Evolutionary conservation across 83 land plant genomes (phyloP), one percentile per base, ranked within the genome.

Genomic region (Isoetes engelmannii): DNA sequence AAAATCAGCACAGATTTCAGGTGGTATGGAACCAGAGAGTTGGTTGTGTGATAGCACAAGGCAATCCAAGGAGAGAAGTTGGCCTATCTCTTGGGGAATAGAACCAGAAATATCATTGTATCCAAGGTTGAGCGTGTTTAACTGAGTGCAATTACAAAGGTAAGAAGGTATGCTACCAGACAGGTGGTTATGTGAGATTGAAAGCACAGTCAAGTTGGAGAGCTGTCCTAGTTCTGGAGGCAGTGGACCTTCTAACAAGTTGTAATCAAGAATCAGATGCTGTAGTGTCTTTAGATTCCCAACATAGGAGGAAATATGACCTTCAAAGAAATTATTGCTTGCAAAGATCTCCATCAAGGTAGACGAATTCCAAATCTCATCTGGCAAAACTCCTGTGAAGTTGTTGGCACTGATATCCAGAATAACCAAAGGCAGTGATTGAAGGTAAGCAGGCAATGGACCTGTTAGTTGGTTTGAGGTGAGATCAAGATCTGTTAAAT

Each of bases 401-500:
- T 28, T 28, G 54, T 10, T 51, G 12, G 54, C 54, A 10, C 12
- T n/a, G 54, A 51, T 51, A 3, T 51, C 54, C 54, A 51, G 54
- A 51, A 51, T 51, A 10, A 51, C 54, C 15, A 51, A 15, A 12
- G 54, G 54, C 54, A 51, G 54, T 0, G 12, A 12, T 51, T 10
- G 54, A 10, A 51, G 54, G 15, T 51, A 51, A 51, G 54, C 54
- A 12, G 54, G 54, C 12, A 51, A 3, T 0, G 12, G 54, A 51
- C 54, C 54, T n/a, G n/a, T 12, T n/a, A 51, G 54, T 3, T 51
- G 54, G 15, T 51, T 51, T 51, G 54, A 51, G 15, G 54, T 51
- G n/a, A 51, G 15, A 51, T 51, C 54, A 47, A 84, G 51, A 67
- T 74, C 69, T 6, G 78, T 74, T 5, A 84, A 63, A 47, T 37